Conservation (phyloP, 2,329 filamentous ascomycete genomes). For the Ilyonectria robusta region DNA sequence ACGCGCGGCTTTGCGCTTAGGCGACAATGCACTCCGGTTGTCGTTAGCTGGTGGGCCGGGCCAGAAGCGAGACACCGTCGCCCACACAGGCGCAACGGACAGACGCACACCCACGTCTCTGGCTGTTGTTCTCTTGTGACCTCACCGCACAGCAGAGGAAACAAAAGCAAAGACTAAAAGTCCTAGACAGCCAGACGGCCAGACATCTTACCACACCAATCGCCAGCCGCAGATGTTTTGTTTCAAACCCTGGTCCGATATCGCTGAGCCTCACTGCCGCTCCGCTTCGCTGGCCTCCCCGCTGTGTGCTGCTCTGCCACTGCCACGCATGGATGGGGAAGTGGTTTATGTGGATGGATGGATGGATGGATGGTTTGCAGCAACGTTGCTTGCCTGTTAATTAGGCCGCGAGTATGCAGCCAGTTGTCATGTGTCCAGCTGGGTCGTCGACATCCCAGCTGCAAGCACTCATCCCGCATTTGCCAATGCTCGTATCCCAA, state of each 20-base stretch:
- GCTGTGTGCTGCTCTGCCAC: neutral
- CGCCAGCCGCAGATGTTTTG: constrained; percentile 9
- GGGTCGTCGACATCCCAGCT: constrained; percentile 5
- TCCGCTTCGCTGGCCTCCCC: neutral
- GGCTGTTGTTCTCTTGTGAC: constrained; percentile 1
- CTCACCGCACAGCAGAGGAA: constrained; percentile 8
- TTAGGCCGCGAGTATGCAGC: constrained; percentile 21
- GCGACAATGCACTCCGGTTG: constrained; percentile 15
- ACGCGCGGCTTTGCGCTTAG: constrained; percentile 27
- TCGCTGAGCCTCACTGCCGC: constrained; percentile 26
- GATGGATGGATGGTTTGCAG: neutral
- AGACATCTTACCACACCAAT: neutral
- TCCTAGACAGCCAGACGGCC: neutral
- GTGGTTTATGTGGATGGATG: neutral
- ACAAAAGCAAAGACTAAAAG: neutral
- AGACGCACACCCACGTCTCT: constrained; percentile 9
- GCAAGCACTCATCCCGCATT: constrained; percentile 32
- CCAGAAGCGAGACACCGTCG: neutral
- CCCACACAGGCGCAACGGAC: neutral
- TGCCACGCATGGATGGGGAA: neutral
- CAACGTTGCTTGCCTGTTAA: neutral
- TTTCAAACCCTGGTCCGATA: constrained; percentile 23
- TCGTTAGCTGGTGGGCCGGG: constrained; percentile 3
- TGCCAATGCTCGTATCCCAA: constrained; percentile 21
- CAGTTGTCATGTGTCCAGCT: constrained; percentile 11